Base-by-base conservation (phyloP, 495 filamentous ascomycete genomes). In the Massariosphaeria phaeospora region DNA sequence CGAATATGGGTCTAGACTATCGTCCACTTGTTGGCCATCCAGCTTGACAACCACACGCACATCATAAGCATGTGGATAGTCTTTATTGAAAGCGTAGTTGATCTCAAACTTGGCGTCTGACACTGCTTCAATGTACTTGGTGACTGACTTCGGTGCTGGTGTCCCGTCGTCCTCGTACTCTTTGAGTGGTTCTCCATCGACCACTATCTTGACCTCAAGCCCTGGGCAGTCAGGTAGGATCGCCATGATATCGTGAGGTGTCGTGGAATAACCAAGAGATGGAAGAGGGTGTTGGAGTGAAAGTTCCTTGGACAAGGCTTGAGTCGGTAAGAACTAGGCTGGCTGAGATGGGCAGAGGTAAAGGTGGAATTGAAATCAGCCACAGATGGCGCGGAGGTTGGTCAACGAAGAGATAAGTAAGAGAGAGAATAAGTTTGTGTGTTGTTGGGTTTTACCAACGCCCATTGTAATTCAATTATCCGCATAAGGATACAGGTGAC, bases 121-220 rank as follows among this genome's bases (percentile, higher is more conserved):
- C 3, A 6, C 17, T 9, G 52, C 52, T 38, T 55, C 52, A 21
- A 49, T 38, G 33, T 59, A 49, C 33, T 59, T 59, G 11, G 29
- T 54, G 30, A 59, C 50, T 1, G 39, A 48, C 13, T 52, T 59
- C 2, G n/a, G 24, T 18, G 15, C 38, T 20, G 10, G 20, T 12
- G 25, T 27, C 7, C 38, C 48, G 12, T 59, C 48, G 33, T 53
- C 50, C 23, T 56, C 31, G 44, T 61, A 57, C 27, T 57, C 58
- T 24, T 47, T 5, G 1, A 61, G 20, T 4, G 33, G 12, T 7
- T 34, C 10, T n/a, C 34, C 47, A 12, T 52, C 39, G 18, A 52
- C 46, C 20, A 57, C 25, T 11, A 61, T 27, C n/a, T 47, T 33
- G 1, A 52, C 53, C 26, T 48, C 20, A 2, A 61, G 30, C 15